A percentile compares a stretch with the other conserved stretches of the same genome.
These are phyloP conservation scores for Ophiosphaerella herpotricha DNA, from an alignment of 2,329 filamentous ascomycete genomes.

Conservation along the genomic window DNA sequence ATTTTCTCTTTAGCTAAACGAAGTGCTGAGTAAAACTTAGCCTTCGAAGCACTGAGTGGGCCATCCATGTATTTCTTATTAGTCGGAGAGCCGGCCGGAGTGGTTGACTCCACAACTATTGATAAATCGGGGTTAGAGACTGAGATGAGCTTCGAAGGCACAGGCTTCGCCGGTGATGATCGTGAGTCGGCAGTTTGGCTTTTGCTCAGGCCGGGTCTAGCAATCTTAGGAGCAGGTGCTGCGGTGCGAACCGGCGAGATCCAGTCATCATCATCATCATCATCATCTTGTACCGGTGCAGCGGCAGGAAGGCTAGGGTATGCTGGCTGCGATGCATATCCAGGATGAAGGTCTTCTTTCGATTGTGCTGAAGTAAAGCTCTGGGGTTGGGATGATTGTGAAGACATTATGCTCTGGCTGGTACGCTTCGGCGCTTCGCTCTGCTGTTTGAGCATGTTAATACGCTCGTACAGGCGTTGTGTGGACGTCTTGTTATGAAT, in stretches of 20 bases:
- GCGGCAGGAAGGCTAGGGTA: conserved; percentile 50
- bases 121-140: conserved; percentile 51
- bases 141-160: conserved; percentile 52
- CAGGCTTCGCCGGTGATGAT: conserved; percentile 44
- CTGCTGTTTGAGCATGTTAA: conserved; percentile 70
- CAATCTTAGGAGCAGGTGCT: conserved; percentile 25
- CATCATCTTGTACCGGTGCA: conserved; percentile 20
- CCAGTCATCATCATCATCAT: conserved; percentile 60
- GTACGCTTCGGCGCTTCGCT: conserved; percentile 44
- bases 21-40: conserved; percentile 87
- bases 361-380: conserved; percentile 45
- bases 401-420: conserved; percentile 45
- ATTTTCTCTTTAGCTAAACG: conserved; percentile 86
- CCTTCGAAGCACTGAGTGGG: conserved; percentile 88
- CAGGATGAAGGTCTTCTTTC: conserved; percentile 35
- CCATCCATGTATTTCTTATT: conserved; percentile 66
- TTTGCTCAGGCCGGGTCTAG: conserved; percentile 61
- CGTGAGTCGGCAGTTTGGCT: conserved; percentile 61
- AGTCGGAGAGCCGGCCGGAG: conserved; percentile 60
- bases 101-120: conserved; percentile 55
- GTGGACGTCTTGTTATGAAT: conserved; percentile 88
- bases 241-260: conserved; percentile 58
- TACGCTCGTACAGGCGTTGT: conserved; percentile 88
- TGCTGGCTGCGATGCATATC: conserved; percentile 36
- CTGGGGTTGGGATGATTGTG: conserved; percentile 31